These are phyloP conservation scores for Dentipellis sp. DNA, from an alignment of 768 basidiomycete species.

Conservation along the genomic window DNA sequence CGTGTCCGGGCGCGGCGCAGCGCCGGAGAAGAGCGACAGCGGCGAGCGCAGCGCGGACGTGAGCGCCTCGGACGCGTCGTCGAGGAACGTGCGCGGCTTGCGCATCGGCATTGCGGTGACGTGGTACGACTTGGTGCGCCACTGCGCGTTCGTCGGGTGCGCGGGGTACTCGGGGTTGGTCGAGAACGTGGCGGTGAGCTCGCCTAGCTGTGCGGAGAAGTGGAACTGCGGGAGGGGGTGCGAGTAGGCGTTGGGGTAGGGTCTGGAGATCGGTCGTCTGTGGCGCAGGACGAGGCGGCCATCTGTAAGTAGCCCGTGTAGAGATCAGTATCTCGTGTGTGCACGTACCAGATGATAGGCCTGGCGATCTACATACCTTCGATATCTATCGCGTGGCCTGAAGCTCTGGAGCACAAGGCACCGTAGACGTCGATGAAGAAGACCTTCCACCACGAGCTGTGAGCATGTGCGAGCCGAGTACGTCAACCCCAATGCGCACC, in stretches of 20 bases:
- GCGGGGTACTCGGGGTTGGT: constrained; percentile 56
- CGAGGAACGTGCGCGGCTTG: constrained; percentile 59
- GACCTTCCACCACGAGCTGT: constrained; percentile 34
- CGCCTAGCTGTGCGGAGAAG: constrained; percentile 42
- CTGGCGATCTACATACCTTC: constrained; percentile 38
- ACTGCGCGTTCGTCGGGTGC: constrained; percentile 26
- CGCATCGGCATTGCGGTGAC: constrained; percentile 58
- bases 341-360: background rate
- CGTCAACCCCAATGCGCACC: constrained; percentile 25
- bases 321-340: background rate
- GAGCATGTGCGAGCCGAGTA: background rate
- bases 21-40: constrained; percentile 41
- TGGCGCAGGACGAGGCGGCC: constrained; percentile 66
- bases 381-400: constrained; percentile 77
- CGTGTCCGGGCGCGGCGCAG: constrained; percentile 8
- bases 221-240: constrained; percentile 69
- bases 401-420: constrained; percentile 64
- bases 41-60: constrained; percentile 52
- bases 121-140: constrained; percentile 53
- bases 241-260: constrained; percentile 71
- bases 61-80: constrained; percentile 61
- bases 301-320: constrained; percentile 33
- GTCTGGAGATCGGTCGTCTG: constrained; percentile 63
- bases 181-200: constrained; percentile 52
- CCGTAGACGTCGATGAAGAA: constrained; percentile 79